Evolutionary conservation across 805 yeast genomes (phyloP).

Genomic region (Lachancea quebecensis): DNA sequence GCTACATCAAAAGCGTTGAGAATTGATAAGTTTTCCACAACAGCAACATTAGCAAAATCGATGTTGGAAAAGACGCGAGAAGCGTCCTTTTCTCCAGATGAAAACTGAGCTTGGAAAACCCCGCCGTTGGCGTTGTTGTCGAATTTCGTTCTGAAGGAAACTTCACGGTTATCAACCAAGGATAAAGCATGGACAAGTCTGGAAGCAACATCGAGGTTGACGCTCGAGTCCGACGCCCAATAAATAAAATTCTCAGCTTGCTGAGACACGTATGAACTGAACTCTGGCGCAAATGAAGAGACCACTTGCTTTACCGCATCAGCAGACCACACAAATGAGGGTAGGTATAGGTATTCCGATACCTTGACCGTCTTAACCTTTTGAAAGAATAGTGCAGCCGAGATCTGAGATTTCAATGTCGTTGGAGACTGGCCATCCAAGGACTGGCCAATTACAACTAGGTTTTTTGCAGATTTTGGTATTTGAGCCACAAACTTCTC

Average conservation of each 20-base stretch:
- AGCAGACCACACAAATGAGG: constrained; percentile 51
- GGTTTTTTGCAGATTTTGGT: constrained; percentile 49
- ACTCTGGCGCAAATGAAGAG: constrained; percentile 32
- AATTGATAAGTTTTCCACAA: constrained; percentile 55
- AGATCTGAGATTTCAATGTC: constrained; percentile 59
- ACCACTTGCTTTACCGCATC: constrained; percentile 45
- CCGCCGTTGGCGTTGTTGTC: constrained; percentile 76
- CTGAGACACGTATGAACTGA: constrained; percentile 3
- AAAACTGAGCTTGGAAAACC: constrained; percentile 59
- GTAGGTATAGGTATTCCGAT: constrained; percentile 46
- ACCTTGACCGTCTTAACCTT: constrained; percentile 34
- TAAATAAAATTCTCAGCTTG: constrained; percentile 35
- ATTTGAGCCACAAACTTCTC: constrained; percentile 50
- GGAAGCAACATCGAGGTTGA: constrained; percentile 48
- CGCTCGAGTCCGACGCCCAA: constrained; percentile 65
- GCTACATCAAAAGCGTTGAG: constrained; percentile 55
- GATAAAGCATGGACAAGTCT: constrained; percentile 65
- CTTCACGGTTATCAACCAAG: constrained; percentile 45
- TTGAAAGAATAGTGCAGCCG: constrained; percentile 58
- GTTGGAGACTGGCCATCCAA: constrained; percentile 33
- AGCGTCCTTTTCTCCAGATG: constrained; percentile 27
- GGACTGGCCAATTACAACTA: constrained; percentile 65
- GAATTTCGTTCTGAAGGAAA: constrained; percentile 54
- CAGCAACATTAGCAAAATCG: constrained; percentile 55
- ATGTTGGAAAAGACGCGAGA: constrained; percentile 28